Percentiles rank a stretch among this genome's conserved stretches.
Evolutionary conservation across 2,329 filamentous ascomycete genomes (phyloP).

Genomic region (Zymoseptoria crescenta): DNA sequence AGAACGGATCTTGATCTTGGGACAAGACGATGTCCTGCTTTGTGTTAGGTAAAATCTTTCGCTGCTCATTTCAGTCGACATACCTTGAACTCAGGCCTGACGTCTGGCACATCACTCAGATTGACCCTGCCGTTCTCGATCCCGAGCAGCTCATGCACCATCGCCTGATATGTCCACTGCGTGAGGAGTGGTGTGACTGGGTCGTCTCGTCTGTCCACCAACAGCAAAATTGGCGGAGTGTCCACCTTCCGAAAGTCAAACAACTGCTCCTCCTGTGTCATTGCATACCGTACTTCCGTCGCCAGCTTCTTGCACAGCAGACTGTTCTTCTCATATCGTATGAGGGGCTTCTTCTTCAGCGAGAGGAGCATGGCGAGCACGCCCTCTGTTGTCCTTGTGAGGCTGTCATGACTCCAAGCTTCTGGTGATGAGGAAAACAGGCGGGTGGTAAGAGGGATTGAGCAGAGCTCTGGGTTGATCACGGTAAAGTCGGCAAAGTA

Average conservation of each 20-base stretch:
- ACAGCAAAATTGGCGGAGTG: conserved; percentile 83
- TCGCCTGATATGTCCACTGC: conserved; percentile 99
- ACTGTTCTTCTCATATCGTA: conserved; percentile 89
- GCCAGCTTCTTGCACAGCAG: conserved; percentile 85
- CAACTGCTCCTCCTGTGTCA: conserved; percentile 90
- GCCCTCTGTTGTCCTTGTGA: conserved; percentile 82
- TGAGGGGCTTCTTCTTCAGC: conserved; percentile 92
- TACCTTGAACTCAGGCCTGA: conserved; percentile 27
- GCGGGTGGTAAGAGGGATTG: conserved; percentile 23
- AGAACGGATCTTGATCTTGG: conserved; percentile 96
- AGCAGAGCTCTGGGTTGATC: conserved; percentile 75
- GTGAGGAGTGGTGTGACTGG: conserved; percentile 89
- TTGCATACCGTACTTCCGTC: conserved; percentile 82
- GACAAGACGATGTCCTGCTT: conserved; percentile 77
- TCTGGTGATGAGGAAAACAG: conserved; percentile 50
- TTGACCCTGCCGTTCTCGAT: conserved; percentile 94
- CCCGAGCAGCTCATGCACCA: conserved; percentile 93
- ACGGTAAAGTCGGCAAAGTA: conserved; percentile 95
- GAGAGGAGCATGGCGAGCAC: conserved; percentile 75
- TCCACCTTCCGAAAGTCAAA: conserved; percentile 95
- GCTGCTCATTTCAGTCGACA: not conserved
- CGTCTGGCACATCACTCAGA: conserved; percentile 51
- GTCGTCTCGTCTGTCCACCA: conserved; percentile 87
- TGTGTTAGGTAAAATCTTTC: conserved; percentile 5
- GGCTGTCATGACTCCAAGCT: conserved; percentile 79